Evolutionary conservation across 129 eudicot genomes (phyloP).

Genomic region (Tagetes patula): DNA sequence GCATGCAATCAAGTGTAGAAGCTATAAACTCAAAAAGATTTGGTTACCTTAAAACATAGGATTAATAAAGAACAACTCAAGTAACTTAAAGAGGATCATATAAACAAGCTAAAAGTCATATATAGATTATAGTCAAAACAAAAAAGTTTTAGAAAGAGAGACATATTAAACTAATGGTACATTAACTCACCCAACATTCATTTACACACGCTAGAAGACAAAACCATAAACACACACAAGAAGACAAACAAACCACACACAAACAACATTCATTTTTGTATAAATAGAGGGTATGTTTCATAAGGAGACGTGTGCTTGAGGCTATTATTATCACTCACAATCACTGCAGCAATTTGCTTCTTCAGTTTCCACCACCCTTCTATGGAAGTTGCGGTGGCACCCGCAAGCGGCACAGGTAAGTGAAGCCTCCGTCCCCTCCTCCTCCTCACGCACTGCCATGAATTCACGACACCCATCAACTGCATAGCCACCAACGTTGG

Average conservation of each 20-base stretch:
- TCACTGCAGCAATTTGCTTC: slow-evolving; percentile 37
- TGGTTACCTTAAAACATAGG: background rate
- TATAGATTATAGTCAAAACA: background rate
- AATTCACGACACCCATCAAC: slow-evolving; percentile 87
- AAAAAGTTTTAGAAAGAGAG: background rate
- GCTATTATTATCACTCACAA: slow-evolving; percentile 33
- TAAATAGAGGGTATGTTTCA: slow-evolving; percentile 36
- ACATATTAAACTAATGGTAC: slow-evolving; percentile 35
- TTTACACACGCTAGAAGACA: slow-evolving; percentile 43
- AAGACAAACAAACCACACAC: slow-evolving; percentile 30
- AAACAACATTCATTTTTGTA: slow-evolving; percentile 27
- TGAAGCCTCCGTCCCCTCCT: slow-evolving; percentile 46
- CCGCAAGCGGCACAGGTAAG: slow-evolving; percentile 84
- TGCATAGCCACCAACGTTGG: slow-evolving; percentile 74
- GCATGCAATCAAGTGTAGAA: no score
- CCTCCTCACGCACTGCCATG: slow-evolving; percentile 44
- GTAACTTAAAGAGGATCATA: slow-evolving; percentile 2
- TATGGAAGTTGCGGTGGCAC: slow-evolving; percentile 87
- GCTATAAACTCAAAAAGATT: no score
- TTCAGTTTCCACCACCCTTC: slow-evolving; percentile 64
- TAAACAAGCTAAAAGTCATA: slow-evolving; percentile 23
- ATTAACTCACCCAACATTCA: slow-evolving; percentile 34
- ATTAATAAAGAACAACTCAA: slow-evolving; percentile 11
- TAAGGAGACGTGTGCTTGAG: slow-evolving; percentile 6
- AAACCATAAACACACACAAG: slow-evolving; percentile 36